phyloP scores from a whole-genome alignment of 1,284 basidiomycete species.

The Pseudozyma flocculosa region DNA sequence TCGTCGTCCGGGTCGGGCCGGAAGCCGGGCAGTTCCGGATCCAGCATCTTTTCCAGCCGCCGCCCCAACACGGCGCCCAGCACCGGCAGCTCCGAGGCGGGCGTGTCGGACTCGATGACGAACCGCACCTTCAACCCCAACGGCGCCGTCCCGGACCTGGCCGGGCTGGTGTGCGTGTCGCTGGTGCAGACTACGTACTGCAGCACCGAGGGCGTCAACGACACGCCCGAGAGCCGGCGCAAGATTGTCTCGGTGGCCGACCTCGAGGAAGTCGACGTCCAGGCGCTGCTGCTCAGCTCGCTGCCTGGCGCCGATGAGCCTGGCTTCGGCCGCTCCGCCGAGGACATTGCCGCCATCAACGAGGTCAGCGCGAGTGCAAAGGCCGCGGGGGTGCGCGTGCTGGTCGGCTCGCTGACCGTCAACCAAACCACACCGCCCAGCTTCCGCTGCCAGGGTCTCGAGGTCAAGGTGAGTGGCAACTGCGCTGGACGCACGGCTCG shows the following conservation, averaged over 20 bases:
- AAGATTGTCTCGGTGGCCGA: constrained; percentile 46
- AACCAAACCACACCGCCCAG: constrained; percentile 34
- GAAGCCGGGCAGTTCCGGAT: constrained; percentile 1
- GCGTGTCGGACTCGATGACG: constrained; percentile 23
- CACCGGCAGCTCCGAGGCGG: constrained; percentile 31
- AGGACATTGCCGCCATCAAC: constrained; percentile 29
- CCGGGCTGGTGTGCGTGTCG: constrained; percentile 42
- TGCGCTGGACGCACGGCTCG: no score
- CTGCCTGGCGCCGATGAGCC: constrained; percentile 20
- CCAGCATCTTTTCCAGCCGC: constrained; percentile 33
- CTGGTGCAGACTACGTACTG: constrained; percentile 49
- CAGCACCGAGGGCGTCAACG: constrained; percentile 42
- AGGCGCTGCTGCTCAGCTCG: constrained; percentile 30
- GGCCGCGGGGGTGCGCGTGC: constrained; percentile 36
- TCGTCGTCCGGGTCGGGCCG: constrained; percentile 5
- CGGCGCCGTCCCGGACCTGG: constrained; percentile 29
- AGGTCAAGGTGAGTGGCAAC: constrained; percentile 36
- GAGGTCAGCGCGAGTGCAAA: constrained; percentile 22
- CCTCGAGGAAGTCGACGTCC: constrained; percentile 47
- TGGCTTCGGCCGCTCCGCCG: constrained; percentile 20
- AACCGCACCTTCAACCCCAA: constrained; percentile 20
- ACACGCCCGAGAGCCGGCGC: constrained; percentile 38
- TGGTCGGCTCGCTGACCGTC: constrained; percentile 42
- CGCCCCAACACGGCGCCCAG: constrained; percentile 43
- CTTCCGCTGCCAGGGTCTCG: constrained; percentile 49